These are phyloP conservation scores for Acmispon strigosus DNA, from an alignment of 306 rosid genomes.

Conservation along the genomic window DNA sequence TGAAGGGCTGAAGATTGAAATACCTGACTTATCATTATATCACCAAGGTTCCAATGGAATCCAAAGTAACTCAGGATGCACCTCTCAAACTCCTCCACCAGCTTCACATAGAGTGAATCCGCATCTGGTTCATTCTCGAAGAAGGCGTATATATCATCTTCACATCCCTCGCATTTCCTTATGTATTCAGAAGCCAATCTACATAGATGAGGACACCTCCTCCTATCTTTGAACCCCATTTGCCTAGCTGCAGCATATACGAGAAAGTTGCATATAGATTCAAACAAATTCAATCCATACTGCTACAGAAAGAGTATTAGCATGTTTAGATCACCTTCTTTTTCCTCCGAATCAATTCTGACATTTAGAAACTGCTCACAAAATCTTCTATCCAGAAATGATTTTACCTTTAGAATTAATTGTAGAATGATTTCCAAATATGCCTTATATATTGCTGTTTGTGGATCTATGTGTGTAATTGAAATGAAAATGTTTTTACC, in stretches of 20 bases:
- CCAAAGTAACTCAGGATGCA: slow-evolving; percentile 94
- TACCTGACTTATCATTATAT: slow-evolving; percentile 84
- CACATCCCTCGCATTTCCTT: slow-evolving; percentile 65
- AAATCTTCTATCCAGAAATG: too few species aligned
- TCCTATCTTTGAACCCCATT: slow-evolving; percentile 80
- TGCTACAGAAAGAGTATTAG: not conserved
- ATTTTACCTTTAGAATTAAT: too few species aligned
- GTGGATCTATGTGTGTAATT: not conserved
- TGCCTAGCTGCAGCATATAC: slow-evolving; percentile 77
- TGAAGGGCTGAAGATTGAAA: not conserved
- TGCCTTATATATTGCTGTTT: not conserved
- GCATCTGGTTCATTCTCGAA: slow-evolving; percentile 69
- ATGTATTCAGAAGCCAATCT: slow-evolving; percentile 85
- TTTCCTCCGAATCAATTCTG: too few species aligned
- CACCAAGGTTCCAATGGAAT: slow-evolving; percentile 84
- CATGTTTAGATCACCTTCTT: not conserved
- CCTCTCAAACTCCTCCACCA: slow-evolving; percentile 95
- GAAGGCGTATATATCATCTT: slow-evolving; percentile 76
- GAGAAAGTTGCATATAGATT: not conserved
- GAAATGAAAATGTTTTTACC: slow-evolving; percentile 41
- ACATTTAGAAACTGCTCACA: too few species aligned
- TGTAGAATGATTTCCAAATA: too few species aligned
- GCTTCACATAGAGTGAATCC: slow-evolving; percentile 86
- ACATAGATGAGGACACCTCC: slow-evolving; percentile 69
- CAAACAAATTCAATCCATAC: not conserved